Evolutionary conservation across 306 rosid species (phyloP), one percentile per base, ranked within the genome.

Genomic region (Lathyrus aphaca): DNA sequence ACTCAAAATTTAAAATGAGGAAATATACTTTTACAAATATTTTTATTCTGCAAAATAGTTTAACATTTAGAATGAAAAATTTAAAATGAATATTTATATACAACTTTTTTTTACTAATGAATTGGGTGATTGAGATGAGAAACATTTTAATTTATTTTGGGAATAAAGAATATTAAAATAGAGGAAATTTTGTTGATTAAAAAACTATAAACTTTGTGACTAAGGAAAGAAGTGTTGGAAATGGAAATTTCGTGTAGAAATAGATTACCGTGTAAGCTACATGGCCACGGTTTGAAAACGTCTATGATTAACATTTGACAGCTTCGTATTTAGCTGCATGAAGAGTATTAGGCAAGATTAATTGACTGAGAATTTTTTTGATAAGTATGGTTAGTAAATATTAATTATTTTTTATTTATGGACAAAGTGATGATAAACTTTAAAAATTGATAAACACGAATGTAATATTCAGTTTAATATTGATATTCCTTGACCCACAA

Each of bases 241-340:
- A 25, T 68, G 6, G 71, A 30, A n/a, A 19, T 66, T 77, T 50
- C 83, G 82, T 81, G 73, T 12, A 1, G 27, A 66, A 67, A 16
- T 68, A 16, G 64, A 46, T 72, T 6, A 78, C 51, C 81, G 72
- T 42, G 83, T 76, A 4, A 16, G 19, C 55, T 10, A 74, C 44
- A 55, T 2, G 15, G 64, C 6, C 55, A 46, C 43, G 1, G n/a
- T 14, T 74, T 54, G 51, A 5, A 57, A 44, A 18, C 50, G 60
- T 37, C 27, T 19, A 8, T 19, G 8, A 69, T 68, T 72, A 61
- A 67, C 10, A 16, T 46, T 74, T 69, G 74, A 74, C 54, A 0
- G 21, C 3, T 73, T 74, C 61, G 14, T 32, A 44, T 14, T 43
- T 44, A 44, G 49, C 49, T 44, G 15, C 49, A 44, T 44, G 16